Base-by-base conservation (phyloP, 2,329 filamentous ascomycete genomes). In the Coleophoma cylindrospora region DNA sequence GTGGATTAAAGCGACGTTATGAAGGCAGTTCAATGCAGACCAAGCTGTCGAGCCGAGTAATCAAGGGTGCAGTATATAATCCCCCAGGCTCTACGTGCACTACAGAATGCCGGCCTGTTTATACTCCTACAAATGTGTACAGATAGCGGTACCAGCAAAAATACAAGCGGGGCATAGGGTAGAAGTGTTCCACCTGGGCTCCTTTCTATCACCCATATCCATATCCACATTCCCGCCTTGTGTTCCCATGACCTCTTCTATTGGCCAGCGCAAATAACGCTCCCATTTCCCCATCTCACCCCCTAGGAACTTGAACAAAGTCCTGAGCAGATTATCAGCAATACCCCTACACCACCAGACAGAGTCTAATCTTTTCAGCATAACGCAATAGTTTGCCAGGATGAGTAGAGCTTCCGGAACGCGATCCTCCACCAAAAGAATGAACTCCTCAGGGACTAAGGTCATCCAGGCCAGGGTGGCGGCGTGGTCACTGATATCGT, bases 271-370 rank as follows among this genome's bases (percentile, higher is more conserved):
- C 34, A 53, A 58, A 55, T 54, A 60, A 34, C 43, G 37, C 32
- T 62, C 60, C 57, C 59, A 63, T 4, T 14, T 50, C 50, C 13
- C 41, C 40, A 11, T 50, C 21, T 44, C 19, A 7, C 8, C 34
- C 61, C 37, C 54, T 22, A 64, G 34, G 15, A 53, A 57, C 40
- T 52, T 52, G n/a, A 62, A 46, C 37, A 73, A 62, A 34, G 66
- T 66, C 38, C 55, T 57, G 17, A 74, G 55, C n/a, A 74, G 53
- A 40, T 66, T 64, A 34, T 59, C 58, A 4, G 66, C 66, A 64
- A 71, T 73, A 12, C 71, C 68, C 3, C 67, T 60, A 58, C 72
- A 66, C 71, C 71, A 75, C 70, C 71, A 74, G 40, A 65, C 54
- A 21, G 62, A 50, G 12, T 64, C 63, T 32, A 70, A 40, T 15